A percentile compares a stretch with the other conserved stretches of the same genome.
Evolutionary conservation across 257 asterid genomes (phyloP).

Genomic region (Gardenia jasminoides): DNA sequence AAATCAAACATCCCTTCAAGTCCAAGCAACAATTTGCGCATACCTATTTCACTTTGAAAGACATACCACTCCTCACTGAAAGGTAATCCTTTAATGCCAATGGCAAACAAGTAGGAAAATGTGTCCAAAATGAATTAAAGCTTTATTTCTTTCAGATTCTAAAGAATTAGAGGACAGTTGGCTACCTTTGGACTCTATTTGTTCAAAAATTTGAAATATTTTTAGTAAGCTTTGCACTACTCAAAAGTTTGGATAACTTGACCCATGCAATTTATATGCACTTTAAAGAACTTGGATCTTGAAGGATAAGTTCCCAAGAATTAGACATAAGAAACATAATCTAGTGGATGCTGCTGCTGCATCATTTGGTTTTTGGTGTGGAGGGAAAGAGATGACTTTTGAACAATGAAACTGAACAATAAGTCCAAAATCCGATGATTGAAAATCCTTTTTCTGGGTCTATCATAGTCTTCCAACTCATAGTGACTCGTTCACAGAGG

Average conservation of each 20-base stretch:
- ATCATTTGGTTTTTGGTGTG: background rate
- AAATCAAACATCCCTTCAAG: background rate
- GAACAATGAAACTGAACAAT: background rate
- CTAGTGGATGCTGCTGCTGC: background rate
- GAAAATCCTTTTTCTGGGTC: background rate
- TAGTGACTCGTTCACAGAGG: background rate
- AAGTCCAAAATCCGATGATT: background rate
- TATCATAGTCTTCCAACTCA: background rate
- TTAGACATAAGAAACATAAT: background rate
- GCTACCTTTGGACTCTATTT: background rate
- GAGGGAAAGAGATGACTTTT: background rate
- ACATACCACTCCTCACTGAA: background rate
- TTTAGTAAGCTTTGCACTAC: background rate
- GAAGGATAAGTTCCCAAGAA: background rate
- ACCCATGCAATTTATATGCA: background rate
- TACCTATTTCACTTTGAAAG: background rate
- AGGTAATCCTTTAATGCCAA: background rate
- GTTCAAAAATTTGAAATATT: background rate
- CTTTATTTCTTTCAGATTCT: background rate
- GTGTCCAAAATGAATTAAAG: background rate
- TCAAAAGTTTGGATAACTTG: background rate
- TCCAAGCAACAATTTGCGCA: background rate
- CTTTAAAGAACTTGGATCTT: background rate
- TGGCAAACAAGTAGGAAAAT: background rate
- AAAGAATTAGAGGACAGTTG: background rate